Conservation (phyloP, 257 asterid species). For the Nicotiana benthamiana region DNA sequence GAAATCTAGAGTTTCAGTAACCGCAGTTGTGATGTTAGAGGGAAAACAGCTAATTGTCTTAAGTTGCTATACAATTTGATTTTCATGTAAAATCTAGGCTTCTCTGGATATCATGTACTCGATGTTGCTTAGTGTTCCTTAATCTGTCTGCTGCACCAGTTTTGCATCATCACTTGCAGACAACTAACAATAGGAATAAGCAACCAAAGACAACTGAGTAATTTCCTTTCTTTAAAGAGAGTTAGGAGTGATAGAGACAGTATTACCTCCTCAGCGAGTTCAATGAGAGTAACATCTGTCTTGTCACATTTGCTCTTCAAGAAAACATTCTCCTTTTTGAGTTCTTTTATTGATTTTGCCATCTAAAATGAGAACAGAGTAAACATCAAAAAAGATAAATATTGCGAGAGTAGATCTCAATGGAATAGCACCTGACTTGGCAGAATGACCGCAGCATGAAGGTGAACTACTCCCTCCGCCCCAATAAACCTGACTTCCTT, state of each 20-base stretch:
- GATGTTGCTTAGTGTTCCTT: neutral
- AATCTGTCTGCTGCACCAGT: neutral
- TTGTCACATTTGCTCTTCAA: slow-evolving; percentile 77
- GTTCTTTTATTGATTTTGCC: slow-evolving; percentile 86
- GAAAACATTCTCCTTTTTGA: slow-evolving; percentile 78
- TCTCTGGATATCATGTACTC: neutral
- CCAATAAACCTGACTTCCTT: neutral
- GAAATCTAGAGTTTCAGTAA: neutral
- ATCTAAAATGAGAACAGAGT: slow-evolving; percentile 37
- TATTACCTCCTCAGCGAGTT: slow-evolving; percentile 86
- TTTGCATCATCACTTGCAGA: neutral
- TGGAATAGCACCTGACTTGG: neutral
- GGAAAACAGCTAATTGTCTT: neutral
- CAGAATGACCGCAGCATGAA: neutral
- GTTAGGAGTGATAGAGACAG: neutral
- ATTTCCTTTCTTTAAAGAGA: neutral
- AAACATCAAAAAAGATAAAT: neutral
- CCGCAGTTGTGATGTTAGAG: neutral
- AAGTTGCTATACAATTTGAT: neutral
- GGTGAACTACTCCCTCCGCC: neutral
- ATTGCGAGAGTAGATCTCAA: neutral
- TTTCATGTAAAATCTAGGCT: neutral
- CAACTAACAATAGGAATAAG: neutral
- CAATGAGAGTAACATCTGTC: slow-evolving; percentile 74
- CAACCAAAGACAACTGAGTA: neutral